These are phyloP conservation scores for Tagetes erecta DNA, from an alignment of 129 eudicot genomes.

Conservation along the genomic window DNA sequence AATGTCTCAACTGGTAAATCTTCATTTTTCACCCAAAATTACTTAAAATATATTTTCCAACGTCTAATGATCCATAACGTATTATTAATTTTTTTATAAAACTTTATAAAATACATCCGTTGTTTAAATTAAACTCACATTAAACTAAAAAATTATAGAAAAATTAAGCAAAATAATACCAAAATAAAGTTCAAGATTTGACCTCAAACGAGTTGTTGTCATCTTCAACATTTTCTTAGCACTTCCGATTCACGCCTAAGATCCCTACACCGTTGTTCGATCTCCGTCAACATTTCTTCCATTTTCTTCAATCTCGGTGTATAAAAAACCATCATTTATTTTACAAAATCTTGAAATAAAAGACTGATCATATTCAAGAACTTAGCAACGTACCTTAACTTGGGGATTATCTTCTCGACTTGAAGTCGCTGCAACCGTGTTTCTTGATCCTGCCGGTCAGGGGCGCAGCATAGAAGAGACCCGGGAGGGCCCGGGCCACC, in stretches of 20 bases:
- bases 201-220: constrained; percentile 14
- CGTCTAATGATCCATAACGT: no score
- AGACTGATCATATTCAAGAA: neutral
- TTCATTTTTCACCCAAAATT: no score
- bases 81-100: no score
- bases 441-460: neutral
- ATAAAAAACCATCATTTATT: neutral
- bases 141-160: neutral
- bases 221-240: constrained; percentile 12
- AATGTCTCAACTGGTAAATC: neutral
- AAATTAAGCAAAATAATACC: no score
- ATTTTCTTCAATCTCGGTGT: constrained; percentile 12
- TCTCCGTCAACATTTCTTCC: neutral
- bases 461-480: no score
- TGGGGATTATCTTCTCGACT: constrained; percentile 2
- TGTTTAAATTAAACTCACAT: no score
- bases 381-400: neutral
- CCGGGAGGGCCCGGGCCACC: no score
- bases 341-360: neutral
- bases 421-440: neutral
- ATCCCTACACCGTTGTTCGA: constrained; percentile 4
- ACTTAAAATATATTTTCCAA: no score
- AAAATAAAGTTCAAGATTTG: neutral
- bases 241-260: constrained; percentile 10
- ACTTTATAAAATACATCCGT: no score